Conservation (phyloP, 1,284 basidiomycete species). For the Leccinum fuscescens region DNA sequence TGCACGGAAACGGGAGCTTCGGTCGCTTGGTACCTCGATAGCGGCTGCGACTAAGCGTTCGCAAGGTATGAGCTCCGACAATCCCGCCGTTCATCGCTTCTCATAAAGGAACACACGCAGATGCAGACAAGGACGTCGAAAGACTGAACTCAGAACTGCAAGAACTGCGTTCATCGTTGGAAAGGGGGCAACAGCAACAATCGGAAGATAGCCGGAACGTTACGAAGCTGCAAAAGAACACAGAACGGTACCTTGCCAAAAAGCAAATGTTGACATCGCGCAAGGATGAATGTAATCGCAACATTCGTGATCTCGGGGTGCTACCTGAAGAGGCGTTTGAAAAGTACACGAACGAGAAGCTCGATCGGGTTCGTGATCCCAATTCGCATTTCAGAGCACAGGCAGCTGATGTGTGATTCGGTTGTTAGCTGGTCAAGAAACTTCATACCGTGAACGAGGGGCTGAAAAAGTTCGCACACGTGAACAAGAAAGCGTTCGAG, state of each 20-base stretch:
- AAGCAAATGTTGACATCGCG: slow-evolving; percentile 79
- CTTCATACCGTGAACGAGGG: slow-evolving; percentile 89
- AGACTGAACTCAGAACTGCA: slow-evolving; percentile 65
- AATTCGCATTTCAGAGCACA: background rate
- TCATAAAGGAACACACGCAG: slow-evolving; percentile 34
- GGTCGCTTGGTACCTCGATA: slow-evolving; percentile 64
- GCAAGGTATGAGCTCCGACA: slow-evolving; percentile 49
- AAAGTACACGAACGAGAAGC: slow-evolving; percentile 83
- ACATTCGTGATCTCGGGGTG: slow-evolving; percentile 94
- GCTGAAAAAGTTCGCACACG: slow-evolving; percentile 94
- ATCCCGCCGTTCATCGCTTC: background rate
- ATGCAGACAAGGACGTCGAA: slow-evolving; percentile 70
- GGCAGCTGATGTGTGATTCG: slow-evolving; percentile 5
- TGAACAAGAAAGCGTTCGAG: slow-evolving; percentile 99
- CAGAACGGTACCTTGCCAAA: slow-evolving; percentile 92
- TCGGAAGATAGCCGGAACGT: slow-evolving; percentile 84
- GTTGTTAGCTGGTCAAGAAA: slow-evolving; percentile 78
- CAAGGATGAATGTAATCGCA: slow-evolving; percentile 91
- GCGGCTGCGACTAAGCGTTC: slow-evolving; percentile 59
- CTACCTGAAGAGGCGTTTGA: slow-evolving; percentile 96
- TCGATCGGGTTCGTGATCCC: slow-evolving; percentile 69
- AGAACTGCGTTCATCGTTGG: slow-evolving; percentile 63
- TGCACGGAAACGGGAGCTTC: slow-evolving; percentile 66
- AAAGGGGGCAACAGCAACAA: slow-evolving; percentile 80
- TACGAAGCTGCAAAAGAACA: slow-evolving; percentile 89